Conservation (phyloP, 2,329 filamentous ascomycete genomes). For the Botryotinia narcissicola region DNA sequence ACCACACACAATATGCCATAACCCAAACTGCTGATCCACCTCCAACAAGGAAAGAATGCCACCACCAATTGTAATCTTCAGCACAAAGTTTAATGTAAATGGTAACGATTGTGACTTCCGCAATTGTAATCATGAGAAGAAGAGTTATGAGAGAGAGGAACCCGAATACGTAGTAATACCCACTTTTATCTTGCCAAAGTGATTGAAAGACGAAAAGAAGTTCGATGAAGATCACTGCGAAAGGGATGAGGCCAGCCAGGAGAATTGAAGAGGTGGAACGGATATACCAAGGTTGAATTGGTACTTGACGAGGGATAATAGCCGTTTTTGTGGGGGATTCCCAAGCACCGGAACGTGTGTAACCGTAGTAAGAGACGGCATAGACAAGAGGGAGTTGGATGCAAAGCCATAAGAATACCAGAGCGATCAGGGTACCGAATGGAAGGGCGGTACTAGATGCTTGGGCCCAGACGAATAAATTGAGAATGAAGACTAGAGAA, state of each 20-base stretch:
- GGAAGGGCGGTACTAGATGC: constrained; percentile 85
- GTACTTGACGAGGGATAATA: constrained; percentile 69
- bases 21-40: constrained; percentile 77
- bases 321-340: constrained; percentile 79
- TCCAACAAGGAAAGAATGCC: constrained; percentile 81
- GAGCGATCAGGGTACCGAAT: constrained; percentile 71
- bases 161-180: constrained; percentile 89
- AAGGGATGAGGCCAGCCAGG: constrained; percentile 75
- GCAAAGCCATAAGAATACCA: constrained; percentile 76
- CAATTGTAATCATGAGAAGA: constrained; percentile 72
- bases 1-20: constrained; percentile 80
- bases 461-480: constrained; percentile 88
- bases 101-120: constrained; percentile 79
- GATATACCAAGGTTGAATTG: constrained; percentile 71
- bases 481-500: constrained; percentile 71
- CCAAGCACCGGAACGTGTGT: constrained; percentile 64
- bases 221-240: constrained; percentile 86
- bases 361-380: constrained; percentile 75
- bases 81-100: constrained; percentile 80
- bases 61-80: constrained; percentile 92
- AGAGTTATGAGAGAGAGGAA: constrained; percentile 73
- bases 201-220: constrained; percentile 84
- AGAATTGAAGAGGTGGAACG: constrained; percentile 62
- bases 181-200: constrained; percentile 85
- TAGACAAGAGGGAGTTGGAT: constrained; percentile 86